Evolutionary conservation across 2,329 filamentous ascomycete genomes (phyloP).

Genomic region (Trichophyton benhamiae): DNA sequence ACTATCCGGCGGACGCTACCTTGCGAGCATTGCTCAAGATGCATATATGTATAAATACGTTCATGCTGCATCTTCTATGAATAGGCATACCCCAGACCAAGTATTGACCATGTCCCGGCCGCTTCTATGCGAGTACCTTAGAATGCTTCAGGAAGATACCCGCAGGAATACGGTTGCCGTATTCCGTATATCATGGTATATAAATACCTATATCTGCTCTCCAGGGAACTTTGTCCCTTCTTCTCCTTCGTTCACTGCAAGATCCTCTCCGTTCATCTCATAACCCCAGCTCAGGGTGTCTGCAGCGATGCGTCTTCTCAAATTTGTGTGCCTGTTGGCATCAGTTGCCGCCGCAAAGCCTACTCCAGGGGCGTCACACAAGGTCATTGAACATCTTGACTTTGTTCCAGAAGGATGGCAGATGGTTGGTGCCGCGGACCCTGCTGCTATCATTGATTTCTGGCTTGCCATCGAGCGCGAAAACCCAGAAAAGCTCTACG

Average conservation of each 20-base stretch:
- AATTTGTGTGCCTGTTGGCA: background rate
- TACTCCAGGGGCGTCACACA: background rate
- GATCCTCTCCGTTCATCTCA: background rate
- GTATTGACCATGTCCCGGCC: background rate
- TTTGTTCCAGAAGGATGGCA: conserved; percentile 25
- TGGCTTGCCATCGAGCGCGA: conserved; percentile 41
- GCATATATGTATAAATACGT: background rate
- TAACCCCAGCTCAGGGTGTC: background rate
- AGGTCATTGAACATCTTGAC: conserved; percentile 20
- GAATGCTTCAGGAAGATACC: background rate
- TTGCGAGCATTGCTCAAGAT: background rate
- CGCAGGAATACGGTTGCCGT: background rate
- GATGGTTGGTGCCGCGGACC: conserved; percentile 18
- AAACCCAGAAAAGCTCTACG: conserved; percentile 42
- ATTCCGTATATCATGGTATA: background rate
- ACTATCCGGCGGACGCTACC: background rate
- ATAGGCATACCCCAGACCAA: background rate
- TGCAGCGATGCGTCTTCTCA: background rate
- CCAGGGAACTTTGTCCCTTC: background rate
- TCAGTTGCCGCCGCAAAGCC: background rate
- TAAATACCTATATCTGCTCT: background rate
- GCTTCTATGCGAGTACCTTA: background rate
- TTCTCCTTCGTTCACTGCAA: background rate
- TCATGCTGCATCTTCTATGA: background rate
- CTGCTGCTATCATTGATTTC: conserved; percentile 35